phyloP scores from a whole-genome alignment of 208 protist genomes.

The Leishmania lainsoni region DNA sequence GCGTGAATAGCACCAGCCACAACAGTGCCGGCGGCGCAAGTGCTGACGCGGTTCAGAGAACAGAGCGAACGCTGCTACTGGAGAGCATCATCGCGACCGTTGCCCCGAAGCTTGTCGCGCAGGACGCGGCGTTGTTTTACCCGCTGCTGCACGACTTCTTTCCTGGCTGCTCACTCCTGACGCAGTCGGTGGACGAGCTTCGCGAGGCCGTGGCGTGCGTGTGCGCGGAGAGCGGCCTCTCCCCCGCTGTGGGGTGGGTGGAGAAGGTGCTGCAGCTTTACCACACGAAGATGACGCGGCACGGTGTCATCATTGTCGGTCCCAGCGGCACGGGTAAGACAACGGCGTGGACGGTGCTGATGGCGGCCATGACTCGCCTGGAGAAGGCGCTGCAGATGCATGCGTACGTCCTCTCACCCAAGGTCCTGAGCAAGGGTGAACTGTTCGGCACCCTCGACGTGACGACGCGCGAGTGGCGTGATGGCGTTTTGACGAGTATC shows the following conservation, averaged over 20 bases:
- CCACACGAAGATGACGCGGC: constrained; percentile 96
- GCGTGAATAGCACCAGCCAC: background rate
- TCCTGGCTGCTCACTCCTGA: constrained; percentile 73
- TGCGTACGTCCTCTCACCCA: constrained; percentile 98
- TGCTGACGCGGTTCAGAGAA: constrained; percentile 36
- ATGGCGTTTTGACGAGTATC: constrained; percentile 99
- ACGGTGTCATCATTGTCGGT: constrained; percentile 99
- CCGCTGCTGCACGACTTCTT: constrained; percentile 97
- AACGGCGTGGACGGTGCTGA: constrained; percentile 93
- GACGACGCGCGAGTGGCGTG: constrained; percentile 99
- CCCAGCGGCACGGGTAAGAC: constrained; percentile 98
- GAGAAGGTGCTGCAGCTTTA: constrained; percentile 98
- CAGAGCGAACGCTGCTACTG: constrained; percentile 92
- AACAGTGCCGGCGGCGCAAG: background rate
- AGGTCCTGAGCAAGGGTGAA: constrained; percentile 97
- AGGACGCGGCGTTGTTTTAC: constrained; percentile 96
- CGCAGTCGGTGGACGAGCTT: constrained; percentile 57
- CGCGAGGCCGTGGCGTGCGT: constrained; percentile 75
- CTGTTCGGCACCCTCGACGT: constrained; percentile 98
- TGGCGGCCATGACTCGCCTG: constrained; percentile 92
- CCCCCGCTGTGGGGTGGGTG: constrained; percentile 88
- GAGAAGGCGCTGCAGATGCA: constrained; percentile 74
- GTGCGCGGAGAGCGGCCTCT: constrained; percentile 73
- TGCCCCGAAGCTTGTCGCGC: constrained; percentile 97
- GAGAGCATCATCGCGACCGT: constrained; percentile 96